phyloP scores from a whole-genome alignment of 768 basidiomycete species.

The Naganishia vishniacii region DNA sequence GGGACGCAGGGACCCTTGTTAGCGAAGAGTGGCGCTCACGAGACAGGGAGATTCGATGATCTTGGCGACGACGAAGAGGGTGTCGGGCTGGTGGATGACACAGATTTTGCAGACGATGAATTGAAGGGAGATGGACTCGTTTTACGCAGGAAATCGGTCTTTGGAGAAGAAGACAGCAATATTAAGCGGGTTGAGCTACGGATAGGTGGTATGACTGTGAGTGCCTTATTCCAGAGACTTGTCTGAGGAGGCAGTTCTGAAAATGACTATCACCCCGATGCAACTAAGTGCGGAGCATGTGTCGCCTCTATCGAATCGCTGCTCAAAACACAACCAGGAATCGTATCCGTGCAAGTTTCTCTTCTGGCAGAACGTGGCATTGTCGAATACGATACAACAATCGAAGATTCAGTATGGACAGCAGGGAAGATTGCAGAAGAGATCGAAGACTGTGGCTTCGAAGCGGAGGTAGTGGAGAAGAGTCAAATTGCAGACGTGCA shows the following conservation, averaged over 20 bases:
- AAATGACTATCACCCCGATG: not conserved
- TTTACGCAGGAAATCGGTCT: constrained; percentile 4
- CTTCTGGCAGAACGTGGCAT: constrained; percentile 90
- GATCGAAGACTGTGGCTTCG: constrained; percentile 60
- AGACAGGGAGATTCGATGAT: constrained; percentile 20
- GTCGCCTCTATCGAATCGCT: constrained; percentile 47
- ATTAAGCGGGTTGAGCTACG: constrained; percentile 37
- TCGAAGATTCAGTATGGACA: constrained; percentile 57
- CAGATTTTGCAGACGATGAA: constrained; percentile 26
- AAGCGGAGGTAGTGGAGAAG: constrained; percentile 45
- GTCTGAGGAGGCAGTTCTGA: not conserved
- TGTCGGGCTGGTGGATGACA: constrained; percentile 31
- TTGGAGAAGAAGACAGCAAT: constrained; percentile 14
- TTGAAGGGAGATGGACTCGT: constrained; percentile 1
- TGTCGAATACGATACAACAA: constrained; percentile 73
- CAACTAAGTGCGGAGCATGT: constrained; percentile 47
- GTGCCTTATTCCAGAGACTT: constrained; percentile 22
- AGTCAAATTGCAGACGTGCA: constrained; percentile 42
- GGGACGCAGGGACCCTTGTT: not conserved
- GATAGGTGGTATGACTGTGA: constrained; percentile 47
- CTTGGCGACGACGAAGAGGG: constrained; percentile 25
- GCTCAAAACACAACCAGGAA: constrained; percentile 65
- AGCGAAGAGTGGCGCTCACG: not conserved
- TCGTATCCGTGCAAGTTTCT: constrained; percentile 84
- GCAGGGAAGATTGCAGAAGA: constrained; percentile 78